These are phyloP conservation scores for Acanthamoeba healyi DNA, from an alignment of 208 protist species.

Conservation along the genomic window DNA sequence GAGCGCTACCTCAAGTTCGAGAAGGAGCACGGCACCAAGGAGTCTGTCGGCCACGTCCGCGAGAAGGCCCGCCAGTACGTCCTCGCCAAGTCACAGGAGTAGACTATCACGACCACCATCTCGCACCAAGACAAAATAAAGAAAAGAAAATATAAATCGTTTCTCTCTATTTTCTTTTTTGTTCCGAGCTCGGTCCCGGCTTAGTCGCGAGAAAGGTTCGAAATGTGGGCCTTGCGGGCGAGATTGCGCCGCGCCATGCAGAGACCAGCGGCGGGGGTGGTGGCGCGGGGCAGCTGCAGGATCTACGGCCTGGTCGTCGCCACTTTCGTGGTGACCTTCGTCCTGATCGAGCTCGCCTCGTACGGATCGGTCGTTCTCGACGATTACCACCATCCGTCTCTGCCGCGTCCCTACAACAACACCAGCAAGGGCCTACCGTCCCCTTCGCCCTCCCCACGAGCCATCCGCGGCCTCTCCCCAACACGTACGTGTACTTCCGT, in stretches of 20 bases:
- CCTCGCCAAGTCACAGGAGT: conserved; percentile 81
- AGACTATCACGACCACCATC: not conserved
- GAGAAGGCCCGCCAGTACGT: conserved; percentile 95
- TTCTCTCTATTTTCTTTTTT: not conserved
- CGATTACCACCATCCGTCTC: not conserved
- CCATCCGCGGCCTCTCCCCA: not conserved
- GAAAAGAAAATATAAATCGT: too few relatives aligned
- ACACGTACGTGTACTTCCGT: conserved; percentile 1
- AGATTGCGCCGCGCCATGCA: not conserved
- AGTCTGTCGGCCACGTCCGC: conserved; percentile 95
- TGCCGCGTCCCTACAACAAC: too few relatives aligned
- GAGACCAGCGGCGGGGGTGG: not conserved
- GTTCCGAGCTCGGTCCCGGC: too few relatives aligned
- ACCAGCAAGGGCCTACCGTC: too few relatives aligned
- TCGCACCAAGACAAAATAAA: too few relatives aligned
- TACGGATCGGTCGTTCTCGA: not conserved
- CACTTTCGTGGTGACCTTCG: not conserved
- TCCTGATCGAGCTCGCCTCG: conserved; percentile 1
- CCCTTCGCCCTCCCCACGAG: too few relatives aligned
- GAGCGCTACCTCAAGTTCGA: conserved; percentile 97
- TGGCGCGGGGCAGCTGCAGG: not conserved
- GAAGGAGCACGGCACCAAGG: conserved; percentile 92
- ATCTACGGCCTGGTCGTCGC: not conserved
- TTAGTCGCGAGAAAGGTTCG: too few relatives aligned
- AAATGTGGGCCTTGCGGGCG: too few relatives aligned